Conservation (phyloP, 371 early-diverging fungal genomes). For the Blakeslea trispora region DNA sequence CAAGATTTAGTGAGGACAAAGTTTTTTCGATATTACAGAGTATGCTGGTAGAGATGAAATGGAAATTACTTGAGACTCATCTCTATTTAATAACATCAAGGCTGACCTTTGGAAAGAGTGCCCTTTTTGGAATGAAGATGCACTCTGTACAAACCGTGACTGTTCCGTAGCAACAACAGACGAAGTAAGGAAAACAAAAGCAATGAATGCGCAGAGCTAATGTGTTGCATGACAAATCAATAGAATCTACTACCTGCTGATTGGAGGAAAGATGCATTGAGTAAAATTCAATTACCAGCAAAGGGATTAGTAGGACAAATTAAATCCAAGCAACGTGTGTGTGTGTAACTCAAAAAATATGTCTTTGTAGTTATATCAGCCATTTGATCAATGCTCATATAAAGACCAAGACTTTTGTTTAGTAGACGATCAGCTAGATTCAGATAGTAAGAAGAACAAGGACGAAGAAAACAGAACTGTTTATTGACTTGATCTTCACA, state of each 20-base stretch:
- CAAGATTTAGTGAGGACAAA: slow-evolving; percentile 75
- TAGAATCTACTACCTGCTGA: slow-evolving; percentile 40
- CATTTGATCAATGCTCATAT: slow-evolving; percentile 62
- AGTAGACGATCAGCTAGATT: slow-evolving; percentile 79
- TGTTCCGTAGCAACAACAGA: slow-evolving; percentile 87
- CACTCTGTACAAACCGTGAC: slow-evolving; percentile 81
- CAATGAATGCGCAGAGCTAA: no score
- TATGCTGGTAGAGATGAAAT: slow-evolving; percentile 23
- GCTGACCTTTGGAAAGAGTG: slow-evolving; percentile 90
- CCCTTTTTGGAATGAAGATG: slow-evolving; percentile 88
- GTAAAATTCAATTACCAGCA: slow-evolving; percentile 55
- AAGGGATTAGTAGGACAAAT: slow-evolving; percentile 45
- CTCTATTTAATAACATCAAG: no score
- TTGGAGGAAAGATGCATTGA: slow-evolving; percentile 58
- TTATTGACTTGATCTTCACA: neutral
- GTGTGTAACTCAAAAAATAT: neutral
- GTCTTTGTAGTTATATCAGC: slow-evolving; percentile 44
- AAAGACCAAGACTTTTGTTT: slow-evolving; percentile 87
- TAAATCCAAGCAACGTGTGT: neutral
- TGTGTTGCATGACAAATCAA: neutral
- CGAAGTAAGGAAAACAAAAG: slow-evolving; percentile 41
- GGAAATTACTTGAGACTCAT: no score
- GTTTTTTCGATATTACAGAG: slow-evolving; percentile 90
- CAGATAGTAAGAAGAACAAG: slow-evolving; percentile 2
- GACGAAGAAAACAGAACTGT: neutral